phyloP scores from a whole-genome alignment of 2,329 filamentous ascomycete species.

The Xylariales sp. region DNA sequence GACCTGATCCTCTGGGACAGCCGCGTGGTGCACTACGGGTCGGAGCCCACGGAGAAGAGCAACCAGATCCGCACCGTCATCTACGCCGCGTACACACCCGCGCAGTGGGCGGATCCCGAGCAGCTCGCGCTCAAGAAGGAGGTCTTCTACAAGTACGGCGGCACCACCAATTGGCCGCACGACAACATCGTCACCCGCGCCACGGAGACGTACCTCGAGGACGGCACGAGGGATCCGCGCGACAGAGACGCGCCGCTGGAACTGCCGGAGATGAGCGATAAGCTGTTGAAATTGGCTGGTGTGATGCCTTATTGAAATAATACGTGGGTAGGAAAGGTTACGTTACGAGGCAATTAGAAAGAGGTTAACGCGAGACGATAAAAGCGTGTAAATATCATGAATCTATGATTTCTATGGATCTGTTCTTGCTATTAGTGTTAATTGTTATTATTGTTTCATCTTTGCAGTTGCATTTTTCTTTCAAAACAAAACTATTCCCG shows the following conservation, averaged over 20 bases:
- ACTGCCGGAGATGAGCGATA: conserved; percentile 18
- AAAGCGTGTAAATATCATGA: no score
- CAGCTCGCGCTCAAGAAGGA: conserved; percentile 17
- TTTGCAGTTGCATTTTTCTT: no score
- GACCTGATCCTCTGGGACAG: conserved; percentile 34
- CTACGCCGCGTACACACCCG: conserved; percentile 17
- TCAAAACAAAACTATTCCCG: conserved; percentile 1
- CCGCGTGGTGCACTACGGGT: conserved; percentile 30
- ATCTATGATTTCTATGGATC: no score
- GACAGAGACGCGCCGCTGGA: conserved; percentile 17
- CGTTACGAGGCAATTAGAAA: no score
- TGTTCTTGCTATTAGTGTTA: no score
- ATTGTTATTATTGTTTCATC: no score
- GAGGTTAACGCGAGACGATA: no score
- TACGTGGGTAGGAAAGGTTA: no score
- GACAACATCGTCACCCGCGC: conserved; percentile 15
- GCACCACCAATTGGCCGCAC: conserved; percentile 27
- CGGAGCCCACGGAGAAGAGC: conserved; percentile 19
- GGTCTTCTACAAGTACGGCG: conserved; percentile 19
- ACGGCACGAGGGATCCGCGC: conserved; percentile 16
- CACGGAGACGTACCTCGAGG: conserved; percentile 9
- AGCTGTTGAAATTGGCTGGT: conserved; percentile 22
- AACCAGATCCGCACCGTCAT: conserved; percentile 13
- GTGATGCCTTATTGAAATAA: conserved; percentile 17
- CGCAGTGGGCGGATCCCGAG: conserved; percentile 13